Conservation (phyloP, 108 stramenopile genomes). For the Nannochloropsis oceanica region DNA sequence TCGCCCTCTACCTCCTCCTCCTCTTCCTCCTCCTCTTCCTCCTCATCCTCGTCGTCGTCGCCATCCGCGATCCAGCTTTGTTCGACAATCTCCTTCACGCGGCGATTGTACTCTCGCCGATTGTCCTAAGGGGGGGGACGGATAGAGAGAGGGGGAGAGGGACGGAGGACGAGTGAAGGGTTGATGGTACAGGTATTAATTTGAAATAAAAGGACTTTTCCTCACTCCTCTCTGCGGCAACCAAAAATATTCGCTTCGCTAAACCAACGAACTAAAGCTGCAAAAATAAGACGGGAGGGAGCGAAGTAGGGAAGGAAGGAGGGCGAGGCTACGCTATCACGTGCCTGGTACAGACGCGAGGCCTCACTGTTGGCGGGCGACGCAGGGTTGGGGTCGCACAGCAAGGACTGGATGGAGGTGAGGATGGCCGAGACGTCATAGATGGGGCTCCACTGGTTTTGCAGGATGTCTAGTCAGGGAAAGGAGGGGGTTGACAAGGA, state of each 20-base stretch:
- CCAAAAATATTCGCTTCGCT: too few species aligned
- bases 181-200: too few species aligned
- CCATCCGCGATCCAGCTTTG: slow-evolving; percentile 68
- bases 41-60: neutral
- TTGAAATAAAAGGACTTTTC: too few species aligned
- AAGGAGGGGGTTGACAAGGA: neutral
- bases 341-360: slow-evolving; percentile 67
- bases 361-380: slow-evolving; percentile 68
- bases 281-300: neutral
- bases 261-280: too few species aligned
- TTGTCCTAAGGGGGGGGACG: slow-evolving; percentile 46
- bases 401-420: slow-evolving; percentile 93
- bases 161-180: too few species aligned
- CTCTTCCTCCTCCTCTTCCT: neutral
- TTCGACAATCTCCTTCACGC: slow-evolving; percentile 95
- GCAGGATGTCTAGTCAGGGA: slow-evolving; percentile 79
- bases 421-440: slow-evolving; percentile 98
- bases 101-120: slow-evolving; percentile 91
- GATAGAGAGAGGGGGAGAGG: neutral
- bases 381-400: slow-evolving; percentile 99
- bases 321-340: neutral
- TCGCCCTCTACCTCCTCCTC: neutral
- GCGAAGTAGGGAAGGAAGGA: neutral
- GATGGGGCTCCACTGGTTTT: slow-evolving; percentile 99
- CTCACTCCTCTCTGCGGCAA: too few species aligned